Percentiles rank a stretch among this genome's conserved stretches.
Evolutionary conservation across 2,329 filamentous ascomycete species (phyloP).

Genomic region (Cercospora beticola): DNA sequence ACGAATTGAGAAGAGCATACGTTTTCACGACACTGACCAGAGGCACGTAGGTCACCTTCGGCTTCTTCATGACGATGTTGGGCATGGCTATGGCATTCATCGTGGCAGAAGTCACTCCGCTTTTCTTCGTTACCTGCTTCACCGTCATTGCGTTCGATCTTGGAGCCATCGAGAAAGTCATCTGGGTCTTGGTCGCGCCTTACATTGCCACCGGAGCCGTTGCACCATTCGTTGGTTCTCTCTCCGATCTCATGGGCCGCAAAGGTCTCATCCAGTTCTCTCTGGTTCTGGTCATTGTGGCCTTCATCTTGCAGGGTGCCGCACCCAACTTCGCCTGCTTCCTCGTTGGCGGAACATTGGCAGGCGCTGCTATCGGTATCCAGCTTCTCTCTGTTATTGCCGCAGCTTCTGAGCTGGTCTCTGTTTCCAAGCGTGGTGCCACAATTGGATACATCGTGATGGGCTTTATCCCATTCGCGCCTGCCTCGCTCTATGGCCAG

Average conservation of each 20-base stretch:
- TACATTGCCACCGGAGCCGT: slow-evolving; percentile 24
- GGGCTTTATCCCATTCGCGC: slow-evolving; percentile 61
- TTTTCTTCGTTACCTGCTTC: slow-evolving; percentile 25
- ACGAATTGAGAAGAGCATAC: not conserved
- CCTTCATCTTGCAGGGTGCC: slow-evolving; percentile 19
- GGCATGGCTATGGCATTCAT: slow-evolving; percentile 20
- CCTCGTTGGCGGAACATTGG: slow-evolving; percentile 13
- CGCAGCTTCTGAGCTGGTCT: slow-evolving; percentile 65
- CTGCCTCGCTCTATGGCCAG: slow-evolving; percentile 61
- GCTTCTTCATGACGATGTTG: slow-evolving; percentile 25
- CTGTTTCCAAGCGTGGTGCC: slow-evolving; percentile 61
- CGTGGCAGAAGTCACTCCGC: slow-evolving; percentile 24
- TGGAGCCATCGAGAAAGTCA: slow-evolving; percentile 19
- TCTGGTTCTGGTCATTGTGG: slow-evolving; percentile 17
- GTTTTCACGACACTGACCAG: not conserved
- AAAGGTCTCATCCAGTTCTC: slow-evolving; percentile 15
- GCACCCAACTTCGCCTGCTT: slow-evolving; percentile 20
- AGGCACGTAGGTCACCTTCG: slow-evolving; percentile 12
- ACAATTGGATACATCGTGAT: slow-evolving; percentile 61
- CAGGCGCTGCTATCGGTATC: slow-evolving; percentile 14
- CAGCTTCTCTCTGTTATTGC: slow-evolving; percentile 46
- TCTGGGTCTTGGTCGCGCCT: slow-evolving; percentile 22
- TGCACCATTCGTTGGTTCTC: slow-evolving; percentile 20
- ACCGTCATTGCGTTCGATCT: slow-evolving; percentile 21
- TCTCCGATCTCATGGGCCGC: slow-evolving; percentile 20